Percentiles rank a stretch among this genome's conserved stretches.
Evolutionary conservation across 306 rosid genomes (phyloP).

Genomic region (Vigna trinervia): DNA sequence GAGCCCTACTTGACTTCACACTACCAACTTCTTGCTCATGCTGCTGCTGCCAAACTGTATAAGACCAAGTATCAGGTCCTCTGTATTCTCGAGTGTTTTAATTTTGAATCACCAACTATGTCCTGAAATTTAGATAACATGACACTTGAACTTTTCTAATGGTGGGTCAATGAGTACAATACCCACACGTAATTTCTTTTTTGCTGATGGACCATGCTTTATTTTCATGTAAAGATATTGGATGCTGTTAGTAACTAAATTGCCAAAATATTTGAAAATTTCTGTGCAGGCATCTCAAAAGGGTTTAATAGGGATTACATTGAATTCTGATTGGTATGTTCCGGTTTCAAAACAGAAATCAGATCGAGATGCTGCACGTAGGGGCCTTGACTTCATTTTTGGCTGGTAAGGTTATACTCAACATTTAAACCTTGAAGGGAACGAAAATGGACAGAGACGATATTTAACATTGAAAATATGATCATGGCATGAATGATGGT

Average conservation of each 20-base stretch:
- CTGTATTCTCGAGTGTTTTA: conserved; percentile 4
- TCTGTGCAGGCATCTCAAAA: conserved; percentile 62
- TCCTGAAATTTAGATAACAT: conserved; percentile 18
- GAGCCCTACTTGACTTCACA: conserved; percentile 75
- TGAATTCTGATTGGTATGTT: conserved; percentile 58
- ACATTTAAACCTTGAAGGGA: conserved; percentile 27
- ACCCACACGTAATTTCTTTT: not conserved
- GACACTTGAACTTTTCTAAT: conserved; percentile 1
- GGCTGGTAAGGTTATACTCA: conserved; percentile 65
- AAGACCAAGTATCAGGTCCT: conserved; percentile 66
- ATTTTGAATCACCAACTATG: not conserved
- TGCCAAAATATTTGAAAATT: conserved; percentile 10
- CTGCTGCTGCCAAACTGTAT: conserved; percentile 59
- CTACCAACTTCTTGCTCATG: conserved; percentile 69
- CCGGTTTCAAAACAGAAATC: conserved; percentile 48
- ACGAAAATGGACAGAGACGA: conserved; percentile 7
- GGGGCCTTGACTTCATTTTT: conserved; percentile 70
- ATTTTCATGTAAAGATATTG: conserved; percentile 18
- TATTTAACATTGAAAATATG: conserved; percentile 23
- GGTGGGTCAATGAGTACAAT: conserved; percentile 5
- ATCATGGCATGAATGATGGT: conserved; percentile 6
- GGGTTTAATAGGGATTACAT: conserved; percentile 68
- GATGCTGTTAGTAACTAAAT: conserved; percentile 6
- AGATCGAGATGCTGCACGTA: conserved; percentile 57
- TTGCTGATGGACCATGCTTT: not conserved